Base-by-base conservation (phyloP, 306 rosid species). In the Pyrus betulifolia region DNA sequence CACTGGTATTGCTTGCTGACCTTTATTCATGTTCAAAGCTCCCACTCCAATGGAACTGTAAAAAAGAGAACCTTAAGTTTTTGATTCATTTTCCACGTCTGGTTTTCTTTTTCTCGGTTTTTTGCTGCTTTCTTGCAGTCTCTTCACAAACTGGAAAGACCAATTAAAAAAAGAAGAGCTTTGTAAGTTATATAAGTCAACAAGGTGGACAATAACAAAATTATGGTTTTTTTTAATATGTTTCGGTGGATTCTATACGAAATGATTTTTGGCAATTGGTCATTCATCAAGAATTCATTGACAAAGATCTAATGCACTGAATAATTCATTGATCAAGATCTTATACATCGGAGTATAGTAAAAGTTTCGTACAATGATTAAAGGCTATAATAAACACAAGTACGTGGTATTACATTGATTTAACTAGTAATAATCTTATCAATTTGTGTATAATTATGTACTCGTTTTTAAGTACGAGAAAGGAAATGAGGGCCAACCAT, bases 401-500 rank as follows among this genome's bases (percentile, higher is more conserved):
- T 11, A 22, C 30, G 23, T 58, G 30, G 17, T 1, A 4, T 23
- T 22, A n/a, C 23, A 59, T 59, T 59, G 28, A 59, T 25, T 11
- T 23, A 25, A 59, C 55, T 51, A 51, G 55, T 51, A 4, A 7
- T 51, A 4, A 19, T 21, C 23, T 57, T n/a, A 57, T 57, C 62
- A 57, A 21, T 57, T 8, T 57, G 55, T 49, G 52, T 8, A 57
- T n/a, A 57, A 7, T 57, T n/a, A 57, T 57, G 27, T n/a, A 57
- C 23, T n/a, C n/a, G 5, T 57, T 21, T 21, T 57, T n/a, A n/a
- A 57, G 22, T 69, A 74, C 8, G 60, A 63, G 81, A 83, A 80
- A 80, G 35, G 90, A 74, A 61, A 75, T 80, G 84, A 74, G 89
- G 80, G 81, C 93, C 86, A 84, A 89, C 98, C 80, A 84, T 83